Evolutionary conservation across 2,329 filamentous ascomycete genomes (phyloP).

Genomic region (Dothistroma septosporum): DNA sequence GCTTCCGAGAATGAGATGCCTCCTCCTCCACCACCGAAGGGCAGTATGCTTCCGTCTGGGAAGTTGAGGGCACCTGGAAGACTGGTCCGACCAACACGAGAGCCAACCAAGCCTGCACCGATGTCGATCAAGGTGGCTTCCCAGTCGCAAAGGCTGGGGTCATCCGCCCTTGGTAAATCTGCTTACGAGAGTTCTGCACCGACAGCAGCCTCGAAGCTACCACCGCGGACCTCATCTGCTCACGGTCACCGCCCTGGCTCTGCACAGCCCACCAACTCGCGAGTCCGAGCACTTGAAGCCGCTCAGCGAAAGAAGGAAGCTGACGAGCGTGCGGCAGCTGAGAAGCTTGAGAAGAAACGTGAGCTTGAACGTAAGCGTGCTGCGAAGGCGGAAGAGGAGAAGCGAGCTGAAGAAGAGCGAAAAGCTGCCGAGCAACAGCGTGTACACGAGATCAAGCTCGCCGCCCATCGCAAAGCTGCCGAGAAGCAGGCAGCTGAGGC

Average conservation of each 20-base stretch:
- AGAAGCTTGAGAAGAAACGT: constrained; percentile 75
- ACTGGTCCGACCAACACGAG: constrained; percentile 39
- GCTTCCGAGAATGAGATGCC: constrained; percentile 51
- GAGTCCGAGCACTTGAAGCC: constrained; percentile 58
- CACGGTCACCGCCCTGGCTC: constrained; percentile 42
- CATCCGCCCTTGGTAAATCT: not conserved
- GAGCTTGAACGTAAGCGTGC: constrained; percentile 75
- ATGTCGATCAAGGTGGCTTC: constrained; percentile 66
- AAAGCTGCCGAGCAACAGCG: constrained; percentile 39
- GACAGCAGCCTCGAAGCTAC: constrained; percentile 28
- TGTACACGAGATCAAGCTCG: constrained; percentile 35
- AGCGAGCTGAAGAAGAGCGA: constrained; percentile 36
- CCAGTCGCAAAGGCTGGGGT: constrained; percentile 36
- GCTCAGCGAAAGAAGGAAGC: constrained; percentile 79
- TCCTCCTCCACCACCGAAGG: constrained; percentile 57
- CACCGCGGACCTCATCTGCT: constrained; percentile 61
- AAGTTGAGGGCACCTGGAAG: constrained; percentile 36
- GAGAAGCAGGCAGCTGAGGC: constrained; percentile 48
- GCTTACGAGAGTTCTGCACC: constrained; percentile 32
- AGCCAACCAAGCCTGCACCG: constrained; percentile 63
- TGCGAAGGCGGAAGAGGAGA: constrained; percentile 61
- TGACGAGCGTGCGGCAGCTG: constrained; percentile 74
- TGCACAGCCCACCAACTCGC: constrained; percentile 49
- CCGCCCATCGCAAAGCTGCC: constrained; percentile 37
- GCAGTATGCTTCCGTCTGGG: constrained; percentile 38